phyloP scores from a whole-genome alignment of 2,329 filamentous ascomycete species.

The Claviceps digitariae region DNA sequence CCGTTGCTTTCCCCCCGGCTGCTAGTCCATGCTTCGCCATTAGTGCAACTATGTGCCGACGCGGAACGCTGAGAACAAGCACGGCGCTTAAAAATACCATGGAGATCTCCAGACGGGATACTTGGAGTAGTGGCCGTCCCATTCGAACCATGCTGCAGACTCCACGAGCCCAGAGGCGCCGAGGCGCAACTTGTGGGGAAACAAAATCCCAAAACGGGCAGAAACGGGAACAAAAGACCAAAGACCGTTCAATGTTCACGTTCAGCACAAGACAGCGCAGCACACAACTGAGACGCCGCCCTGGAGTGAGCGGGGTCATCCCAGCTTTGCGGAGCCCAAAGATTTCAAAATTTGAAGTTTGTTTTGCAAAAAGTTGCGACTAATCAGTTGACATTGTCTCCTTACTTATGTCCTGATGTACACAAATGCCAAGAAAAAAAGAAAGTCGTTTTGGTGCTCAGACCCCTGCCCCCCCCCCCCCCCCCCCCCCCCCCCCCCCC shows the following conservation, averaged over 20 bases:
- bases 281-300: neutral
- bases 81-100: neutral
- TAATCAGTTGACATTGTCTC: no score
- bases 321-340: neutral
- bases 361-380: no score
- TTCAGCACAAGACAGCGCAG: neutral
- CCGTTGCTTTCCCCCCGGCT: neutral
- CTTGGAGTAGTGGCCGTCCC: neutral
- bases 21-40: neutral
- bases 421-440: no score
- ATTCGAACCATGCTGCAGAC: no score
- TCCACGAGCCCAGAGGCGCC: no score
- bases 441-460: no score
- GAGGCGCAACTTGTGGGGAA: neutral
- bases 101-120: neutral
- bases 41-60: neutral
- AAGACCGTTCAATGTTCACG: neutral
- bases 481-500: no score
- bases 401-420: no score
- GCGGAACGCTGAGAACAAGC: neutral
- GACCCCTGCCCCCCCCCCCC: no score
- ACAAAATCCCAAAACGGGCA: neutral
- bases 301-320: neutral
- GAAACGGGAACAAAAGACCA: neutral
- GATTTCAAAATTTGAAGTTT: no score